Percentiles rank a stretch among this genome's conserved stretches.
Evolutionary conservation across 345 rosid species (phyloP).

Genomic region (Pistacia integerrima): DNA sequence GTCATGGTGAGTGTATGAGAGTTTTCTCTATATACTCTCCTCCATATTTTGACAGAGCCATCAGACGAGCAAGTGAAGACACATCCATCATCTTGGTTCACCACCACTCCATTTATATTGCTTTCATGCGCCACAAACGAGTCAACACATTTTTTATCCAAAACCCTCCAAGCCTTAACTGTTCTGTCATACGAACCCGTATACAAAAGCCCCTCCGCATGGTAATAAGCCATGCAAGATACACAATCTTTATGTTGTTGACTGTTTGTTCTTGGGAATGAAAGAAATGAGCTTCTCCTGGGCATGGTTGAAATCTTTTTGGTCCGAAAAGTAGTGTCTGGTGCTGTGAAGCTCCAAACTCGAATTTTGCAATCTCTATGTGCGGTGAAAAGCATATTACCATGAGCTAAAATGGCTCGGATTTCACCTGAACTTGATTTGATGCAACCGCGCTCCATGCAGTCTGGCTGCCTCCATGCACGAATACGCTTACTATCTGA

Average conservation of each 20-base stretch:
- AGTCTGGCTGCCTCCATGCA: slow-evolving; percentile 52
- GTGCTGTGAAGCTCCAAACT: slow-evolving; percentile 40
- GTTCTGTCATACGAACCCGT: slow-evolving; percentile 44
- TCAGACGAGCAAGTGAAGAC: slow-evolving; percentile 56
- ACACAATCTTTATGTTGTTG: slow-evolving; percentile 42
- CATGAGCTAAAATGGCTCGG: slow-evolving; percentile 38
- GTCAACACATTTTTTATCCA: slow-evolving; percentile 42
- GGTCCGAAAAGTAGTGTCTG: slow-evolving; percentile 30
- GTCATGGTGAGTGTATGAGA: slow-evolving; percentile 54
- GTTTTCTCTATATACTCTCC: slow-evolving; percentile 46
- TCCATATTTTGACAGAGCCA: slow-evolving; percentile 57
- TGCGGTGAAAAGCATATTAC: slow-evolving; percentile 50
- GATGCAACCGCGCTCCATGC: slow-evolving; percentile 39
- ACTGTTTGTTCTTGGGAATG: slow-evolving; percentile 25
- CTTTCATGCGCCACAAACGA: slow-evolving; percentile 57
- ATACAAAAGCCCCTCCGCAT: slow-evolving; percentile 45
- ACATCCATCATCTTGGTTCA: slow-evolving; percentile 58
- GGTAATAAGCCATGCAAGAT: slow-evolving; percentile 59
- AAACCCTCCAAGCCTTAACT: slow-evolving; percentile 51
- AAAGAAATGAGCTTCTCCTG: slow-evolving; percentile 29
- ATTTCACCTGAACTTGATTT: slow-evolving; percentile 42
- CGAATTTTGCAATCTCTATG: slow-evolving; percentile 46
- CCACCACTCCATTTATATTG: slow-evolving; percentile 37
- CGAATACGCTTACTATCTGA: slow-evolving; percentile 47
- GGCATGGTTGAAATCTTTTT: slow-evolving; percentile 45